Conservation (phyloP, 257 asterid species). For the Catharanthus roseus region DNA sequence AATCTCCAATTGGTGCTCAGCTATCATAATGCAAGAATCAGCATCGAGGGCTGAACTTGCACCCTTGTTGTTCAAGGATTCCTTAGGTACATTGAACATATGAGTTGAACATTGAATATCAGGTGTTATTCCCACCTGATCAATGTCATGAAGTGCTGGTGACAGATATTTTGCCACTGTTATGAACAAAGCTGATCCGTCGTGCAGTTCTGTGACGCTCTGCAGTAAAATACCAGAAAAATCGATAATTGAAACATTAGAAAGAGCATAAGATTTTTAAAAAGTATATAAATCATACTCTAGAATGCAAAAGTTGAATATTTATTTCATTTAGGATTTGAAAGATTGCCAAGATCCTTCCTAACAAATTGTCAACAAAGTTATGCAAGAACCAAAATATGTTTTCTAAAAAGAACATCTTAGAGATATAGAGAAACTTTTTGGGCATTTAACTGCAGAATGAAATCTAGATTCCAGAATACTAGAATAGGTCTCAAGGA, state of each 20-base stretch:
- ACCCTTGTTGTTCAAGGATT: conserved; percentile 31
- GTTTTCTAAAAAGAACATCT: no score
- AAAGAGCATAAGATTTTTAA: background rate
- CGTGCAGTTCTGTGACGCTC: conserved; percentile 88
- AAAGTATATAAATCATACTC: no score
- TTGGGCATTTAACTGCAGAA: no score
- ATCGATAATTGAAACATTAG: background rate
- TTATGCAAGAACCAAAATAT: no score
- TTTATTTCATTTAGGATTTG: no score
- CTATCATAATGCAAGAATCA: conserved; percentile 81
- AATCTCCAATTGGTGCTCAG: conserved; percentile 78
- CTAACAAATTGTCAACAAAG: no score
- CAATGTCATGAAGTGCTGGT: conserved; percentile 90
- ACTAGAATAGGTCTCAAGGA: no score
- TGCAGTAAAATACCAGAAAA: conserved; percentile 24
- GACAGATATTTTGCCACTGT: conserved; percentile 89
- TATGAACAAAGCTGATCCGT: conserved; percentile 86
- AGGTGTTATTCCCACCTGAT: conserved; percentile 84
- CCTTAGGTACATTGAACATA: conserved; percentile 46
- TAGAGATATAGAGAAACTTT: no score
- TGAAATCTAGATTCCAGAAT: no score
- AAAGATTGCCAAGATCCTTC: no score
- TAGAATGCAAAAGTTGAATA: no score
- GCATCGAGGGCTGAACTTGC: conserved; percentile 49
- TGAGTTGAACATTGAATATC: conserved; percentile 76